These are phyloP conservation scores for Diaporthe caulivora DNA, from an alignment of 2,329 filamentous ascomycete genomes.

Conservation along the genomic window DNA sequence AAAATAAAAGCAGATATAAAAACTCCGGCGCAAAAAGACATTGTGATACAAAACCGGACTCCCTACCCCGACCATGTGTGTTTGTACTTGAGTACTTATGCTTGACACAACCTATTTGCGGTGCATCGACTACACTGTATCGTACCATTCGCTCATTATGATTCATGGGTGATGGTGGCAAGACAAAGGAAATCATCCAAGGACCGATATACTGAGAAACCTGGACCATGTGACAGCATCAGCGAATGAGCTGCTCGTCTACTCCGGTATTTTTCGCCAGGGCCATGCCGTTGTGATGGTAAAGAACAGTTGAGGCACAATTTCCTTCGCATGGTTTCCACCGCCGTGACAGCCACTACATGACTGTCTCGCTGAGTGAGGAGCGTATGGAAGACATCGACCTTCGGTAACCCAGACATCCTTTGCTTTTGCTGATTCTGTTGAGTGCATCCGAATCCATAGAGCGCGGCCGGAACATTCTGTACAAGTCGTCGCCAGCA, in stretches of 20 bases:
- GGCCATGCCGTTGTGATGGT: neutral
- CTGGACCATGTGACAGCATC: neutral
- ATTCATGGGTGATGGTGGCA: neutral
- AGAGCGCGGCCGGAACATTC: neutral
- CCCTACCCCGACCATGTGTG: neutral
- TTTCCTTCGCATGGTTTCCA: constrained; percentile 5
- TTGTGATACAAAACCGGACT: neutral
- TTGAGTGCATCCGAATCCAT: neutral
- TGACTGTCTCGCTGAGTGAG: constrained; percentile 1
- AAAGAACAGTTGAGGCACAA: neutral
- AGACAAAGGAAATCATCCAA: neutral
- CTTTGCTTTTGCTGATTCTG: neutral
- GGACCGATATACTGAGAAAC: too few relatives aligned
- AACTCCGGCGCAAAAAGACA: neutral
- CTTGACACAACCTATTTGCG: neutral
- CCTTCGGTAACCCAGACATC: neutral
- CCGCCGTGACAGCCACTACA: constrained; percentile 26
- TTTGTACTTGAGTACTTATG: neutral
- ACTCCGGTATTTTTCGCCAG: neutral
- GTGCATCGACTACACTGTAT: constrained; percentile 5
- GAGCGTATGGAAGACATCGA: neutral
- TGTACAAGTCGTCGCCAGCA: neutral
- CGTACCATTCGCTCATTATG: constrained; percentile 13
- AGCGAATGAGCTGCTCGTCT: constrained; percentile 16
- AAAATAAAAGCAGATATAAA: neutral